These are phyloP conservation scores for Ceratonia siliqua DNA, from an alignment of 306 rosid species.

Conservation along the genomic window DNA sequence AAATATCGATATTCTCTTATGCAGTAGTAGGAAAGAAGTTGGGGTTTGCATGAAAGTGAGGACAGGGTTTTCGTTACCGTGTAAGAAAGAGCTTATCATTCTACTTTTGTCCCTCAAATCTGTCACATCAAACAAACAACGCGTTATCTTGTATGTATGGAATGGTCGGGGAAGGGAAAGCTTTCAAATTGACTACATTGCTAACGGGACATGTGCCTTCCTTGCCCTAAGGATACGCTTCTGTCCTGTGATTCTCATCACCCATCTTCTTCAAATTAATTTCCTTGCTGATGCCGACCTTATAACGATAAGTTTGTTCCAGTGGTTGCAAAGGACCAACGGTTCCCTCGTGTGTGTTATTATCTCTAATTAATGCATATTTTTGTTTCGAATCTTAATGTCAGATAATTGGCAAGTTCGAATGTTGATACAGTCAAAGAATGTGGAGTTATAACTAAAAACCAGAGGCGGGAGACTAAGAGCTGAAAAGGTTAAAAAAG, in stretches of 20 bases:
- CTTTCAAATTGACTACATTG: neutral
- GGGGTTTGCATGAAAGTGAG: constrained; percentile 1
- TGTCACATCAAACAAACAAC: constrained; percentile 32
- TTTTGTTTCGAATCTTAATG: neutral
- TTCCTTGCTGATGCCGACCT: neutral
- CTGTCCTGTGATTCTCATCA: too few species aligned
- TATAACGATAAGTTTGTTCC: neutral
- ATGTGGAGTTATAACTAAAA: neutral
- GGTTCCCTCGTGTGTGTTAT: neutral
- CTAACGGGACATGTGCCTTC: neutral
- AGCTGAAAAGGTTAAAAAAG: constrained; percentile 1
- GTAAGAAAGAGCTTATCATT: constrained; percentile 27
- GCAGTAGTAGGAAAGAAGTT: neutral
- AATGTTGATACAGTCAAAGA: neutral
- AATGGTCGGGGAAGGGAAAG: neutral
- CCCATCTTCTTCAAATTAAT: neutral
- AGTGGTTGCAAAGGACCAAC: neutral
- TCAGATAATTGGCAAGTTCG: neutral
- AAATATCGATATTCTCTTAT: neutral
- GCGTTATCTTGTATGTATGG: constrained; percentile 24
- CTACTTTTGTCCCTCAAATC: neutral
- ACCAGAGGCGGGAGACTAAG: constrained; percentile 24
- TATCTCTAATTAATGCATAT: neutral
- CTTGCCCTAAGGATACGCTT: neutral
- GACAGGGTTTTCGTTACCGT: constrained; percentile 25